Evolutionary conservation across 139 green algal species (phyloP), one percentile per base, ranked within the genome.

Genomic region (Chlorella sp.): DNA sequence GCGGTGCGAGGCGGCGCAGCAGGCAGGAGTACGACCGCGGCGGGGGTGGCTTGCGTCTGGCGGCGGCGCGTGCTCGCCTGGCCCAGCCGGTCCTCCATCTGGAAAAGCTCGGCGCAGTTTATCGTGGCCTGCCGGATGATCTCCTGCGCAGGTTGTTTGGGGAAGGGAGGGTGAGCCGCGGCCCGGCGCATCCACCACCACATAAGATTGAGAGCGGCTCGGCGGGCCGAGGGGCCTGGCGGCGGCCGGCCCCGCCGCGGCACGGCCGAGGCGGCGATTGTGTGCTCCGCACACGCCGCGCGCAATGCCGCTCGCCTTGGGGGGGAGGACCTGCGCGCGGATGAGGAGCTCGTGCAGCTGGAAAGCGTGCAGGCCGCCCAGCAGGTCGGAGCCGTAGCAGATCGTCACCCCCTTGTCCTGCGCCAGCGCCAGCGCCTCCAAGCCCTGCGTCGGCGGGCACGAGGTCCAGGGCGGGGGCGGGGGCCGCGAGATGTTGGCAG

Each of bases 321-420:
- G 4, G 0, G 42, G 38, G 53, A 67, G 40, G 31, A 76, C 33
- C 27, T 15, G 40, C 5, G 41, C 14, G 2, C 46, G 36, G 17
- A 43, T 38, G 5, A 9, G 31, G n/a, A 79, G 53, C 27, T 73
- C 76, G 0, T 15, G 17, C 29, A 82, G 70, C 84, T 90, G 85
- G 6, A 77, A 58, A 1, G 56, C 51, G 67, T 92, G 87, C 70
- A 91, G 76, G 27, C 81, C 79, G 0, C 87, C 87, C 62, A 92
- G 85, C 63, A 92, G 71, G 75, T 92, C 87, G 56, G 66, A 82
- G 17, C 87, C 87, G 29, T 79, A 92, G 51, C 45, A 77, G 71
- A 91, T 84, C 21, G 5, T 29, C 38, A 92, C 79, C 2, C 81
- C 83, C 29, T 48, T 27, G 5, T 46, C 33, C 0, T 55, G 11